These are phyloP conservation scores for Boeremia exigua DNA, from an alignment of 2,329 filamentous ascomycete genomes.

Conservation along the genomic window DNA sequence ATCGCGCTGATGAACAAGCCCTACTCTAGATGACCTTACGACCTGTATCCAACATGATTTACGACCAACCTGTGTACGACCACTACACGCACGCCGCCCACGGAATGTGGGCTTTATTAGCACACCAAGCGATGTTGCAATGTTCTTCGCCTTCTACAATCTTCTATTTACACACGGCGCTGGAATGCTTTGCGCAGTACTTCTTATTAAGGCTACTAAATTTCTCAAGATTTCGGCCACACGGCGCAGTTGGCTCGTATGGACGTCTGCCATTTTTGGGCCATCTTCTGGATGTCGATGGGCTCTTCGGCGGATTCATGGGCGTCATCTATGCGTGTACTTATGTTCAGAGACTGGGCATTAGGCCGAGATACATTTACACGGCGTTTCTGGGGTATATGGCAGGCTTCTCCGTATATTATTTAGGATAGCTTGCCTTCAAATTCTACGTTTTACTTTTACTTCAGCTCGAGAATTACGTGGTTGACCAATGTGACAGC, in stretches of 20 bases:
- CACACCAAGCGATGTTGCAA: slow-evolving; percentile 11
- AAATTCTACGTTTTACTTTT: background rate
- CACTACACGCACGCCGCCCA: slow-evolving; percentile 19
- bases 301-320: background rate
- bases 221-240: slow-evolving; percentile 22
- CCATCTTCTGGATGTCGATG: slow-evolving; percentile 11
- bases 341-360: slow-evolving; percentile 8
- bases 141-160: slow-evolving; percentile 4
- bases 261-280: slow-evolving; percentile 15
- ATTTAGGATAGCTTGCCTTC: background rate
- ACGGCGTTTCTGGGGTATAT: slow-evolving; percentile 1
- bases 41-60: slow-evolving; percentile 23
- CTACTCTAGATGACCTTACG: slow-evolving; percentile 69
- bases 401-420: background rate
- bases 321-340: slow-evolving; percentile 13
- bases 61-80: slow-evolving; percentile 33
- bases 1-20: slow-evolving; percentile 96
- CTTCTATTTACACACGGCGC: background rate
- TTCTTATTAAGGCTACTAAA: background rate
- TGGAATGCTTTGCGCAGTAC: slow-evolving; percentile 1
- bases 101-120: slow-evolving; percentile 8
- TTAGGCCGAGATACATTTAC: slow-evolving; percentile 8
- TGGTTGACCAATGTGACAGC: too few relatives aligned
- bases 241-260: slow-evolving; percentile 24
- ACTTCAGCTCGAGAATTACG: background rate